These are phyloP conservation scores for Blastocystis sp. DNA, from an alignment of 352 stramenopile species.

Conservation along the genomic window DNA sequence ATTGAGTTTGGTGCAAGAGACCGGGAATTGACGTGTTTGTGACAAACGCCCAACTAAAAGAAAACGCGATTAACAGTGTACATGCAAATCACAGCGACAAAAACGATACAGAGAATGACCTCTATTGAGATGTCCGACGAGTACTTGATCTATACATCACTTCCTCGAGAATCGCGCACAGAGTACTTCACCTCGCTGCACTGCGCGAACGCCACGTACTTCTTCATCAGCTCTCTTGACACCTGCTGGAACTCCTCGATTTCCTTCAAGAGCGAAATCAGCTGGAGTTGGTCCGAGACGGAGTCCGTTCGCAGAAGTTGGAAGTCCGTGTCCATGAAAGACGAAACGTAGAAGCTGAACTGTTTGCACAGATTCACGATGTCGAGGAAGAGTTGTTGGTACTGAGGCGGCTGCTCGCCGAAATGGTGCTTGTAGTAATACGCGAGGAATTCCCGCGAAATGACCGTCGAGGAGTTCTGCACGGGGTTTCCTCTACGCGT, in stretches of 20 bases:
- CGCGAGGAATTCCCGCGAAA: slow-evolving; percentile 42
- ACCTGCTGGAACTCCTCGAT: slow-evolving; percentile 8
- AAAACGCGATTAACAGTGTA: not conserved
- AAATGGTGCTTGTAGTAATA: slow-evolving; percentile 25
- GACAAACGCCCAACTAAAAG: not conserved
- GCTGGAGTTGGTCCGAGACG: not conserved
- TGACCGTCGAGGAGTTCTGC: not conserved
- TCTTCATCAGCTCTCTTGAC: slow-evolving; percentile 13
- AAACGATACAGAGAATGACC: slow-evolving; percentile 32
- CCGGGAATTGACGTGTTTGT: not conserved
- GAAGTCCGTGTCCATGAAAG: slow-evolving; percentile 64
- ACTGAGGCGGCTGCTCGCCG: slow-evolving; percentile 15
- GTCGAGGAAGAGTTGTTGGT: slow-evolving; percentile 56
- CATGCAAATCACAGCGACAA: not conserved
- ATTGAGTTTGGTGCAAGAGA: not conserved
- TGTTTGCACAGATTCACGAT: slow-evolving; percentile 71
- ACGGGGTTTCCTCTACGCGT: slow-evolving; percentile 46
- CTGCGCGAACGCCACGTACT: slow-evolving; percentile 30
- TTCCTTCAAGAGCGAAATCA: slow-evolving; percentile 6
- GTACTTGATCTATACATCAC: not conserved
- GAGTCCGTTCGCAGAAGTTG: slow-evolving; percentile 15
- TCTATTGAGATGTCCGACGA: slow-evolving; percentile 48
- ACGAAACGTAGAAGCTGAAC: slow-evolving; percentile 69
- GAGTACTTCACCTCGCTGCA: slow-evolving; percentile 55
- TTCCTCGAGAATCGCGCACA: not conserved